phyloP scores from a whole-genome alignment of 78 protist genomes.

The Capsaspora owczarzaki region DNA sequence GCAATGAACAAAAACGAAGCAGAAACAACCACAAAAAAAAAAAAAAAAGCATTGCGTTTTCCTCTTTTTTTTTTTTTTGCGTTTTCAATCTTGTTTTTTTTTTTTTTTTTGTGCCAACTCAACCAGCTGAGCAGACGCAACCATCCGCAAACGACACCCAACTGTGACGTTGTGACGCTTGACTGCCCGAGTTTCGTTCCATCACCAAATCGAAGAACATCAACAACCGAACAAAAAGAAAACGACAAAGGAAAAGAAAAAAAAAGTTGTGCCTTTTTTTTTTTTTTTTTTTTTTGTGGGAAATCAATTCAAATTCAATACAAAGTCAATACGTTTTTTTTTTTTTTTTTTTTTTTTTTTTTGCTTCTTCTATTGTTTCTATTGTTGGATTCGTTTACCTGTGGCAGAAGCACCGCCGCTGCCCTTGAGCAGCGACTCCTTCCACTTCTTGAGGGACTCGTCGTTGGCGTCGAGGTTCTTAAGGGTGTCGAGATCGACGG shows the following conservation, averaged over 20 bases:
- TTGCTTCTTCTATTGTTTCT: neutral
- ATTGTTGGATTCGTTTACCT: neutral
- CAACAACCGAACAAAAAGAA: neutral
- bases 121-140: no score
- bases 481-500: slow-evolving; percentile 3
- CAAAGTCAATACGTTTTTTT: neutral
- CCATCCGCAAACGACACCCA: no score
- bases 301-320: no score
- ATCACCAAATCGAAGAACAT: neutral
- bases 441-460: slow-evolving; percentile 22
- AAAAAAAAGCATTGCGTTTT: no score
- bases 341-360: neutral
- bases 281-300: no score
- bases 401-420: neutral
- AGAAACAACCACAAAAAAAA: no score
- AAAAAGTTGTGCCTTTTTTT: neutral
- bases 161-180: no score
- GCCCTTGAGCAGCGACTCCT: slow-evolving; percentile 10
- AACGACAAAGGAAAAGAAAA: neutral
- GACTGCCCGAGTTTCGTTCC: no score
- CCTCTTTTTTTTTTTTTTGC: no score
- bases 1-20: no score
- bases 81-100: no score
- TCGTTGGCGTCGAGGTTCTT: slow-evolving; percentile 17
- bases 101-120: no score